Conservation (phyloP, 495 filamentous ascomycete genomes). For the Xylaria telfairii region DNA sequence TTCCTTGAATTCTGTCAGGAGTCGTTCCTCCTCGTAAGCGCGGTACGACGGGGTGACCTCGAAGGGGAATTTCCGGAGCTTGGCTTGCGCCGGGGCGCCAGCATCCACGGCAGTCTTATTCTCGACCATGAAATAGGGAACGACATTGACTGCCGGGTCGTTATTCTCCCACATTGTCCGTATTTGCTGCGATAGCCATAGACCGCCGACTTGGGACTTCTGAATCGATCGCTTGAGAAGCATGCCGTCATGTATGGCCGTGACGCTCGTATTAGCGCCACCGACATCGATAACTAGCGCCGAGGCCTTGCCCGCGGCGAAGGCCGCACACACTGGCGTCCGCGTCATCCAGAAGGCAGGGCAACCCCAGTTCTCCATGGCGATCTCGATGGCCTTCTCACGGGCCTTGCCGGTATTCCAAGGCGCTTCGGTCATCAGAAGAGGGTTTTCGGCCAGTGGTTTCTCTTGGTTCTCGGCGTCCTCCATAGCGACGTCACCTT, state of each 20-base stretch:
- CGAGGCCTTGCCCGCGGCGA: constrained; percentile 89
- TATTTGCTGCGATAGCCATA: constrained; percentile 88
- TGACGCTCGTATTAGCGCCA: constrained; percentile 87
- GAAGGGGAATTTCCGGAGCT: constrained; percentile 64
- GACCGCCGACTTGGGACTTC: constrained; percentile 81
- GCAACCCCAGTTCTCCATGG: constrained; percentile 92
- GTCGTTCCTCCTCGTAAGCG: constrained; percentile 85
- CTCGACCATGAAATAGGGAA: constrained; percentile 84
- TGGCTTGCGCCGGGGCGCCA: constrained; percentile 71
- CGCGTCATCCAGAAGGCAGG: constrained; percentile 89
- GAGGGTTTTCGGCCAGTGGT: constrained; percentile 82
- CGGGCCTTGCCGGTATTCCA: constrained; percentile 89
- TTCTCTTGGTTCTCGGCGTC: constrained; percentile 72
- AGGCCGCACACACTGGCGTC: constrained; percentile 65
- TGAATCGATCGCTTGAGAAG: constrained; percentile 88
- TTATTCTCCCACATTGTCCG: constrained; percentile 75
- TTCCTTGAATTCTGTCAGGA: constrained; percentile 96
- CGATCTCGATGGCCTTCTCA: constrained; percentile 91
- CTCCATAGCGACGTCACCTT: constrained; percentile 67
- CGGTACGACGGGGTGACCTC: constrained; percentile 76
- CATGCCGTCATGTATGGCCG: constrained; percentile 92
- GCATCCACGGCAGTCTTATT: constrained; percentile 90
- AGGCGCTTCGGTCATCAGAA: constrained; percentile 91
- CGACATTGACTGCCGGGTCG: constrained; percentile 79
- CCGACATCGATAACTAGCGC: constrained; percentile 92